Base-by-base conservation (phyloP, 2,329 filamentous ascomycete species). In the Clonostachys solani region DNA sequence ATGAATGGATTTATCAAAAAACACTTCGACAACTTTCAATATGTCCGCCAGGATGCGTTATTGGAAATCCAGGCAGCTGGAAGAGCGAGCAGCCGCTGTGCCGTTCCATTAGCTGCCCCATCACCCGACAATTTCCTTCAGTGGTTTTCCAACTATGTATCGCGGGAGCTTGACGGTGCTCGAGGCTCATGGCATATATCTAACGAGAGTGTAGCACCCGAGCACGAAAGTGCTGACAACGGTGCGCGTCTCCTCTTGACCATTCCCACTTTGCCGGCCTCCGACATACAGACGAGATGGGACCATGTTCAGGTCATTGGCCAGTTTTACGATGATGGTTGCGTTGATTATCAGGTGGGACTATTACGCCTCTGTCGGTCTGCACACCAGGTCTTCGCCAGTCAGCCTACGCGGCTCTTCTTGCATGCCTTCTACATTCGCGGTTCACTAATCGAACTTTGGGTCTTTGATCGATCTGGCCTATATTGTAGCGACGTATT, bases 401-500 rank as follows among this genome's bases (percentile, higher is more conserved):
- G 46, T 46, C 61, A 68, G 49, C 58, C 60, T 16, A 60, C 57
- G 12, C 61, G 61, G n/a, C 55, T 60, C 42, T 68, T 67, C 50
- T 49, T 69, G 38, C 62, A 66, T 50, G 65, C 61, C 47, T 66
- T 68, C 45, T 61, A 61, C 48, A 57, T 68, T 42, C 56, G 58
- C 40, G 59, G 57, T 17, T 57, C 59, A 23, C 40, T 56, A 13
- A 50, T 66, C 4, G 63, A 67, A 48, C 47, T 64, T 38, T 68
- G 61, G 62, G 55, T 63, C 38, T 68, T 69, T 54, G 65, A 67
- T 54, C 56, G 65, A 49, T 65, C 63, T 45, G 63, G 66, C 33
- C 43, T 60, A 42, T 67, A 65, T 48, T 59, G 56, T 35, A 59
- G 59, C 49, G 53, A 62, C 7, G 8, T 52, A 42, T 58, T 67